These are phyloP conservation scores for Chenopodium suecicum DNA, from an alignment of 148 eudicot species.

Conservation along the genomic window DNA sequence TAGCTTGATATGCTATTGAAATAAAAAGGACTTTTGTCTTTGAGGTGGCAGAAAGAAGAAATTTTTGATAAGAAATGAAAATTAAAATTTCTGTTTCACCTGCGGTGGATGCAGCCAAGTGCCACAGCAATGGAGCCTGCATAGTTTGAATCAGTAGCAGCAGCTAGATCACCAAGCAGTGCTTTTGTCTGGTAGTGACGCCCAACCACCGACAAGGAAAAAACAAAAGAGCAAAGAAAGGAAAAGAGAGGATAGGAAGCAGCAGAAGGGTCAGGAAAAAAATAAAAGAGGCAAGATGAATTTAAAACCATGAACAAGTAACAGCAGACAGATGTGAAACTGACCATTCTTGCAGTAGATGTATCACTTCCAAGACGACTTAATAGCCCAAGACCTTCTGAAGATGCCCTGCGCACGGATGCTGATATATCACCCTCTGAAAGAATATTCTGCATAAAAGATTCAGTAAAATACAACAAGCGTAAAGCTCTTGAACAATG, in stretches of 20 bases:
- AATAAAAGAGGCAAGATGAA: not conserved
- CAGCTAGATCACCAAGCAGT: constrained; percentile 70
- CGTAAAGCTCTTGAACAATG: not conserved
- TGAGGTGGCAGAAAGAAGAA: not conserved
- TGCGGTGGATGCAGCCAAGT: constrained; percentile 95
- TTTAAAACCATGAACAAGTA: constrained; percentile 3
- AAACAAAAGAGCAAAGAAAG: constrained; percentile 7
- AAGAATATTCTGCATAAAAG: constrained; percentile 62
- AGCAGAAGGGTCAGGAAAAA: constrained; percentile 8
- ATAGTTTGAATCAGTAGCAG: constrained; percentile 56
- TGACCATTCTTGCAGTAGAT: constrained; percentile 88
- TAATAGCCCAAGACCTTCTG: constrained; percentile 94
- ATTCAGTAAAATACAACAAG: constrained; percentile 3
- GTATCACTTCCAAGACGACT: constrained; percentile 90
- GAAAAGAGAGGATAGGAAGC: constrained; percentile 3
- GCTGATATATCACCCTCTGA: constrained; percentile 90
- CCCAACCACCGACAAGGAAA: not conserved
- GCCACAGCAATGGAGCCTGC: constrained; percentile 87
- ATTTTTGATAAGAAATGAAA: constrained; percentile 1
- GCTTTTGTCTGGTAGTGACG: constrained; percentile 55
- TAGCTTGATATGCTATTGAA: not conserved
- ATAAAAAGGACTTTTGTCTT: not conserved
- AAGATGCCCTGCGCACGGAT: constrained; percentile 88
- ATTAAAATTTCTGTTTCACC: constrained; percentile 40
- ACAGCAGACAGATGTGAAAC: constrained; percentile 29